Conservation (phyloP, 164 flowering plant species). For the Annona cherimola region DNA sequence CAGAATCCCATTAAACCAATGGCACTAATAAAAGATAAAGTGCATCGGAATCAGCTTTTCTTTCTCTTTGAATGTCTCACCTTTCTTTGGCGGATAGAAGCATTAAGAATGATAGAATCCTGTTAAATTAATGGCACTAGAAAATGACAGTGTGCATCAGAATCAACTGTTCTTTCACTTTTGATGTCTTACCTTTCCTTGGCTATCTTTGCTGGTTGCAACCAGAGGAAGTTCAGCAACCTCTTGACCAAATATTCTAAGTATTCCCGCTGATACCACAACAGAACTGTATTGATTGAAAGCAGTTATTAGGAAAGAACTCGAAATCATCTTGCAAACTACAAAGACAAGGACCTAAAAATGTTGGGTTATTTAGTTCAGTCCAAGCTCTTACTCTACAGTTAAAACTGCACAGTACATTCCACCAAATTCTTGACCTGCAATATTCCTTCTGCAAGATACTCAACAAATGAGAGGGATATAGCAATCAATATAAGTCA, state of each 20-base stretch:
- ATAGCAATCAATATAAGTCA: not conserved
- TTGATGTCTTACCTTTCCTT: constrained; percentile 68
- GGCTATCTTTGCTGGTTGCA: constrained; percentile 72
- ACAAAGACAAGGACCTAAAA: not conserved
- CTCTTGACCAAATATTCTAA: constrained; percentile 76
- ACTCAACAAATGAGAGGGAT: not conserved
- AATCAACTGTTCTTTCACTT: not conserved
- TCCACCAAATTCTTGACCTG: constrained; percentile 90
- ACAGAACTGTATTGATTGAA: constrained; percentile 46
- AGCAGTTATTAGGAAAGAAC: not conserved
- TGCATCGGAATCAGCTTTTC: not conserved
- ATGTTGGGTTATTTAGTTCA: not conserved
- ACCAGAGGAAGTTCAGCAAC: constrained; percentile 95
- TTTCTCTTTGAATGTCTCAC: not conserved
- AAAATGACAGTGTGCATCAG: not conserved
- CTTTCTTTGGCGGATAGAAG: not conserved
- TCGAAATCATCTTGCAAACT: too few relatives aligned
- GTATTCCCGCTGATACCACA: constrained; percentile 85
- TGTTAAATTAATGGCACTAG: not conserved
- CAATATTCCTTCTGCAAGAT: constrained; percentile 67
- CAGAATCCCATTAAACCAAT: too few relatives aligned
- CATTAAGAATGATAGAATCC: not conserved
- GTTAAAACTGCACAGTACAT: constrained; percentile 76
- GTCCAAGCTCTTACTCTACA: constrained; percentile 50
- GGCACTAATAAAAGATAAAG: not conserved